Conservation (phyloP, 129 eudicot species). For the Arctium minus region DNA sequence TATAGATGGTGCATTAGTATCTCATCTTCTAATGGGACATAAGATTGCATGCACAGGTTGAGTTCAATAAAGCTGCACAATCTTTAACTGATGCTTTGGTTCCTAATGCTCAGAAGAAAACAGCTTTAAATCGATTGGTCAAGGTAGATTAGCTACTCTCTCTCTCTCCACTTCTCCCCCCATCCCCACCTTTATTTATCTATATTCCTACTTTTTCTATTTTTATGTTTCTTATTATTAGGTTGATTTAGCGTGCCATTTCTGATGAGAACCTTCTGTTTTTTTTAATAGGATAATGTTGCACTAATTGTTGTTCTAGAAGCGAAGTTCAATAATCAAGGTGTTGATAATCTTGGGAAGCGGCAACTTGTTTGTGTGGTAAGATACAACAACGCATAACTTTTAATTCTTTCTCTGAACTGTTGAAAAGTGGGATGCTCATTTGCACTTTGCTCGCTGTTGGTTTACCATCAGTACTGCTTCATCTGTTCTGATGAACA, state of each 20-base stretch:
- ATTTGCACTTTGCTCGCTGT: neutral
- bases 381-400: constrained; percentile 18
- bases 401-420: neutral
- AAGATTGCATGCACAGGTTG: constrained; percentile 30
- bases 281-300: constrained; percentile 66
- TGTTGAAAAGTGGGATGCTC: neutral
- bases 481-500: neutral
- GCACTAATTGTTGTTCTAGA: constrained; percentile 90
- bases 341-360: constrained; percentile 77
- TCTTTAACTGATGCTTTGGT: constrained; percentile 55
- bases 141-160: constrained; percentile 25
- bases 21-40: neutral
- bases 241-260: neutral
- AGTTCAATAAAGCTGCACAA: constrained; percentile 59
- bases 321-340: constrained; percentile 89
- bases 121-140: constrained; percentile 41
- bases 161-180: neutral
- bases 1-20: neutral
- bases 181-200: no score
- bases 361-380: constrained; percentile 99
- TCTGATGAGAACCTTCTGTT: constrained; percentile 10
- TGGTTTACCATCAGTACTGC: neutral
- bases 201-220: neutral
- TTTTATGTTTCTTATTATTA: no score
- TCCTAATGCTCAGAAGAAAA: constrained; percentile 50